Percentiles rank a stretch among this genome's conserved stretches.
Conservation (phyloP, 495 filamentous ascomycete species). For the Amphirosellinia nigrospora region DNA sequence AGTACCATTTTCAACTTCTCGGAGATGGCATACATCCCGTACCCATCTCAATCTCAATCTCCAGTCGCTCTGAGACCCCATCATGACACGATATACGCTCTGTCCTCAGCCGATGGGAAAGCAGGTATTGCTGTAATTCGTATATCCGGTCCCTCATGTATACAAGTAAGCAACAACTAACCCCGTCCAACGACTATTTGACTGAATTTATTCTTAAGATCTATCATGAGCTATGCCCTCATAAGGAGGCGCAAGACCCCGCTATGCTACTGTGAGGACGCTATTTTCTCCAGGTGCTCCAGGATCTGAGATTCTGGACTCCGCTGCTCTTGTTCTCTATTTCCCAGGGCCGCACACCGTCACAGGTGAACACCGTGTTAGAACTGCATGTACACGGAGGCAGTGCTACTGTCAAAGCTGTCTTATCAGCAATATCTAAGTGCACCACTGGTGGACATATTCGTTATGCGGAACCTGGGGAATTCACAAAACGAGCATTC, state of each 20-base stretch:
- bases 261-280: constrained; percentile 77
- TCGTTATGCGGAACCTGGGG: constrained; percentile 92
- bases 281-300: constrained; percentile 66
- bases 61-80: background rate
- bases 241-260: constrained; percentile 65
- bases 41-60: background rate
- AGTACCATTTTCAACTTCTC: background rate
- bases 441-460: constrained; percentile 49
- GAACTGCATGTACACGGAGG: constrained; percentile 97
- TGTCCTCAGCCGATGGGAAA: constrained; percentile 85
- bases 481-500: constrained; percentile 94
- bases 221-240: constrained; percentile 77
- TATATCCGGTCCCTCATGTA: constrained; percentile 80
- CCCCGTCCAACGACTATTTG: background rate
- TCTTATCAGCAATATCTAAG: constrained; percentile 75
- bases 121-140: constrained; percentile 93
- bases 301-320: constrained; percentile 68
- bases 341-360: constrained; percentile 84
- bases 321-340: constrained; percentile 82
- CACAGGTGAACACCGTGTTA: constrained; percentile 88
- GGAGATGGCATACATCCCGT: constrained; percentile 2
- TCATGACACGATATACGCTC: constrained; percentile 82
- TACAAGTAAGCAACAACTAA: constrained; percentile 59
- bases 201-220: constrained; percentile 57
- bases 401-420: constrained; percentile 81